Conservation (phyloP, 805 yeast species). For the Starmera pachycereana region DNA sequence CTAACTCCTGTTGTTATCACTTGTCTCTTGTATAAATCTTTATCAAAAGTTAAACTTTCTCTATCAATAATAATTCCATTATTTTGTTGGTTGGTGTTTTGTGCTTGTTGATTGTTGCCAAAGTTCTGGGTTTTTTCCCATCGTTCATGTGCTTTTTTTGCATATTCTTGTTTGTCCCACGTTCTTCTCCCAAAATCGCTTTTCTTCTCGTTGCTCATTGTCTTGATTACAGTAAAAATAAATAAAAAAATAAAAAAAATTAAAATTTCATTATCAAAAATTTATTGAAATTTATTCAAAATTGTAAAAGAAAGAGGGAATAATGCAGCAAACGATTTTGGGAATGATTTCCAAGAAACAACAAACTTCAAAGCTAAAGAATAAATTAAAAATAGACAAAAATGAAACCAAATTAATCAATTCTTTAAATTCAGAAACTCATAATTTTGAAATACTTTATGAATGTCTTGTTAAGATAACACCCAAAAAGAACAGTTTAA, state of each 20-base stretch:
- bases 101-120: too few relatives aligned
- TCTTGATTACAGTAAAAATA: too few relatives aligned
- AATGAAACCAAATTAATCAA: too few relatives aligned
- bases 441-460: conserved; percentile 23
- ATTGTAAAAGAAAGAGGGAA: too few relatives aligned
- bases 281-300: too few relatives aligned
- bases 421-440: conserved; percentile 4
- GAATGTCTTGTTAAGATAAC: conserved; percentile 34
- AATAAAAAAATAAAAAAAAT: too few relatives aligned
- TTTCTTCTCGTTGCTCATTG: too few relatives aligned
- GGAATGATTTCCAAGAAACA: too few relatives aligned
- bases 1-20: conserved; percentile 21
- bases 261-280: too few relatives aligned
- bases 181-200: conserved; percentile 46
- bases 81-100: conserved; percentile 1
- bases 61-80: conserved; percentile 2
- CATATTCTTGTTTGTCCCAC: conserved; percentile 66
- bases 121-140: conserved; percentile 6
- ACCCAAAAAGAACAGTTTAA: conserved; percentile 17
- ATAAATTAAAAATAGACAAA: too few relatives aligned
- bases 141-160: conserved; percentile 30
- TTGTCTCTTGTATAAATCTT: conserved; percentile 23
- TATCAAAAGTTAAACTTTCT: conserved; percentile 14
- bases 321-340: too few relatives aligned
- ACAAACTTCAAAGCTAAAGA: too few relatives aligned